Conservation (phyloP, 2,329 filamentous ascomycete genomes). For the Sarocladium strictum region DNA sequence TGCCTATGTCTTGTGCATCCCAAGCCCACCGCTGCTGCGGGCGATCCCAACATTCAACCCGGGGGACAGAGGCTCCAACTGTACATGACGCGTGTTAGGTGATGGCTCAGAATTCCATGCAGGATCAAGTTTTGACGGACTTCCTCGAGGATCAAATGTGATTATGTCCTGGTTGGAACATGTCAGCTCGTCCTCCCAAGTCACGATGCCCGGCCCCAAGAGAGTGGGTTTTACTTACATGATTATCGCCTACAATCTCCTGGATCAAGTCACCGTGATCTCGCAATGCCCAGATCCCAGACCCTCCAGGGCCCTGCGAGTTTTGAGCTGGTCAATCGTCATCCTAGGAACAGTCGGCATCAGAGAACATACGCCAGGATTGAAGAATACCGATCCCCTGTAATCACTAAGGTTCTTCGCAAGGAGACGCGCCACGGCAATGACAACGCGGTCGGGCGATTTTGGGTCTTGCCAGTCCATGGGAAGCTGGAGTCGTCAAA, state of each 20-base stretch:
- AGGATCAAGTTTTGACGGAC: constrained; percentile 13
- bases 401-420: constrained; percentile 22
- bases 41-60: constrained; percentile 45
- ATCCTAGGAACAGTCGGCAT: background rate
- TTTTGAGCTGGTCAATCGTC: background rate
- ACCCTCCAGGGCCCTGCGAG: constrained; percentile 42
- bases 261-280: constrained; percentile 29
- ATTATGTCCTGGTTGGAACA: constrained; percentile 36
- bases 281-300: constrained; percentile 31
- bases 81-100: background rate
- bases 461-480: constrained; percentile 28
- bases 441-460: constrained; percentile 21
- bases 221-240: constrained; percentile 28
- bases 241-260: constrained; percentile 39
- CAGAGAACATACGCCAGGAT: constrained; percentile 24
- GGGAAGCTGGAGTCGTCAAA: constrained; percentile 20
- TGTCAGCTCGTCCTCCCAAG: background rate
- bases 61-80: constrained; percentile 43
- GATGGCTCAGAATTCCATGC: background rate
- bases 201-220: background rate
- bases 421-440: constrained; percentile 25
- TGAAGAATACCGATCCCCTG: constrained; percentile 27
- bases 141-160: constrained; percentile 44
- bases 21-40: constrained; percentile 35
- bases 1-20: constrained; percentile 36